Percentiles rank a stretch among this genome's conserved stretches.
Conservation (phyloP, 2,329 filamentous ascomycete genomes). For the Coniochaeta sp. region DNA sequence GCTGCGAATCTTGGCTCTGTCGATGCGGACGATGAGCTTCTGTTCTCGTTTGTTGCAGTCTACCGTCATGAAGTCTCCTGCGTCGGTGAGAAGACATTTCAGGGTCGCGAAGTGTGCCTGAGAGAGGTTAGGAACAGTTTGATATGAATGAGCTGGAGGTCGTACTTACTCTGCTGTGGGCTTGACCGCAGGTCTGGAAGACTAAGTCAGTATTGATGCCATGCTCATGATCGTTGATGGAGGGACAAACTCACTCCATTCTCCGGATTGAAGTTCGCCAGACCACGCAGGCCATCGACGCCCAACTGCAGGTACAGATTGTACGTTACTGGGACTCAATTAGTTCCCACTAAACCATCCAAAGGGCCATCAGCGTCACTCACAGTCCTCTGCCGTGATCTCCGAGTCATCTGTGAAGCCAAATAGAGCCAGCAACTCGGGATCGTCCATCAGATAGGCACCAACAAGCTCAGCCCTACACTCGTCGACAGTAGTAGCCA, state of each 20-base stretch:
- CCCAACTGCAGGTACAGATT: conserved; percentile 33
- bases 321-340: conserved; percentile 17
- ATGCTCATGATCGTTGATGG: too few relatives aligned
- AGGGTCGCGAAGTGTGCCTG: conserved; percentile 57
- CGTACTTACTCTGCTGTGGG: conserved; percentile 24
- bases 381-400: conserved; percentile 30
- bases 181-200: conserved; percentile 34
- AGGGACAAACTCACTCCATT: conserved; percentile 5
- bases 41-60: conserved; percentile 34
- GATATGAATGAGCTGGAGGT: too few relatives aligned
- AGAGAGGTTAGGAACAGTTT: not conserved
- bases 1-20: conserved; percentile 47
- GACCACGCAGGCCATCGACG: conserved; percentile 30
- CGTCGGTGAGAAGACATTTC: conserved; percentile 47
- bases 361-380: too few relatives aligned
- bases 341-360: too few relatives aligned
- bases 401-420: conserved; percentile 27
- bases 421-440: conserved; percentile 33
- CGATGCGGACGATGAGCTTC: conserved; percentile 46
- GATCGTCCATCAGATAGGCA: conserved; percentile 35
- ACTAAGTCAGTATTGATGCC: conserved; percentile 13
- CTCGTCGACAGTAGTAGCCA: conserved; percentile 57
- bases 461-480: conserved; percentile 34
- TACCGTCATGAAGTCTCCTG: conserved; percentile 44
- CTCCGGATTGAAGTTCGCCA: conserved; percentile 29